These are phyloP conservation scores for Nannochloropsis gaditana DNA, from an alignment of 108 stramenopile species.

Conservation along the genomic window DNA sequence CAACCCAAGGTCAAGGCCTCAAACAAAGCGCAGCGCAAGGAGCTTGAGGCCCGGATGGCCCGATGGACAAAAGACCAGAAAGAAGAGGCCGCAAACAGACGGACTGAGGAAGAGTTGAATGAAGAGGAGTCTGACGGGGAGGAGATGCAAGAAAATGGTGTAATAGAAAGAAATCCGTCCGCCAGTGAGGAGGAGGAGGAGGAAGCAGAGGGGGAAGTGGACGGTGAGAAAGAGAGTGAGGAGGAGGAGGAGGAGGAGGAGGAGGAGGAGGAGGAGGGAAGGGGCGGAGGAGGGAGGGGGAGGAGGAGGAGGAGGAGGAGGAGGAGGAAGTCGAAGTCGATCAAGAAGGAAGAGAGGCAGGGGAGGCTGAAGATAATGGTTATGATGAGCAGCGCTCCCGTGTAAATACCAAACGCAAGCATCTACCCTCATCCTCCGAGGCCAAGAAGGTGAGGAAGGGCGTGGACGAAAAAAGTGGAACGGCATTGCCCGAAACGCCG, in stretches of 20 bases:
- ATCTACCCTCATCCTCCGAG: background rate
- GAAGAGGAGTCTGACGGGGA: conserved; percentile 26
- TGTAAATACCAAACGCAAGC: background rate
- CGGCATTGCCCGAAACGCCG: background rate
- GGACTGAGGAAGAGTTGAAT: background rate
- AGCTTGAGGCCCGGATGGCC: background rate
- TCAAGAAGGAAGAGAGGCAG: conserved; percentile 7
- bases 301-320: background rate
- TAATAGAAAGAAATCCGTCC: background rate
- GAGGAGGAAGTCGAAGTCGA: background rate
- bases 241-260: conserved; percentile 30
- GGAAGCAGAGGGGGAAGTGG: conserved; percentile 29
- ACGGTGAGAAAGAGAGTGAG: conserved; percentile 38
- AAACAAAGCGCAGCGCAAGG: background rate
- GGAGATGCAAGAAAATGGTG: conserved; percentile 28
- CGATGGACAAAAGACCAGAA: background rate
- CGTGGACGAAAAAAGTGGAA: background rate
- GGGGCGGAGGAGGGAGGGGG: background rate
- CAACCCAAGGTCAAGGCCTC: conserved; percentile 1
- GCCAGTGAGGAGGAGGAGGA: conserved; percentile 5
- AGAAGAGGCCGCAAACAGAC: background rate
- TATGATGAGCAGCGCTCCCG: background rate
- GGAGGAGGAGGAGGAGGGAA: background rate
- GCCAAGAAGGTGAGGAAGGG: conserved; percentile 24
- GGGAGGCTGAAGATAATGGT: conserved; percentile 8